These are phyloP conservation scores for Penicillium vulpinum DNA, from an alignment of 2,329 filamentous ascomycete species.

Conservation along the genomic window DNA sequence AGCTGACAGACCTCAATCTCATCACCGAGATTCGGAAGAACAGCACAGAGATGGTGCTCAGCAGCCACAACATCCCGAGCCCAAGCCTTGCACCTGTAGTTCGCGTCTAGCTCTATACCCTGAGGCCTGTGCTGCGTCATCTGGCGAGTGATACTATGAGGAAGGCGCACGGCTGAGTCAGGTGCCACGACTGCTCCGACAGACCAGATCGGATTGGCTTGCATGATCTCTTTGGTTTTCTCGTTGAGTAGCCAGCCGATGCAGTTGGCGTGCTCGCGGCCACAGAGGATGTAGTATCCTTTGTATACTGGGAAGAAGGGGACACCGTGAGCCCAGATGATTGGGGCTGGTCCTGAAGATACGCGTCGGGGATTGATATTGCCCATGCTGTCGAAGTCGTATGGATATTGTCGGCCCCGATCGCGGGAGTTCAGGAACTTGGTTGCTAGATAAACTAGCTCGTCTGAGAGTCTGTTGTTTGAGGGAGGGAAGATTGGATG, in stretches of 20 bases:
- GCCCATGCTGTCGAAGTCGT: conserved; percentile 16
- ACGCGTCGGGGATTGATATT: conserved; percentile 17
- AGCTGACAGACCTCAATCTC: background rate
- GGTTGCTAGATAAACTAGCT: conserved; percentile 18
- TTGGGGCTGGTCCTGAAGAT: conserved; percentile 14
- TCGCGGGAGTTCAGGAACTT: conserved; percentile 7
- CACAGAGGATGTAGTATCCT: conserved; percentile 23
- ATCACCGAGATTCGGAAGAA: background rate
- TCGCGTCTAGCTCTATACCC: background rate
- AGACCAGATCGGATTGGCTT: conserved; percentile 12
- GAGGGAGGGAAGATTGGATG: conserved; percentile 11
- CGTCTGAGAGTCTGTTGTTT: conserved; percentile 19
- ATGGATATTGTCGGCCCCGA: conserved; percentile 12
- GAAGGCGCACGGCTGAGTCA: conserved; percentile 10
- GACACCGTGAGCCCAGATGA: conserved; percentile 21
- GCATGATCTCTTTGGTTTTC: background rate
- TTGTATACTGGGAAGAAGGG: conserved; percentile 23
- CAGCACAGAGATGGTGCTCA: background rate
- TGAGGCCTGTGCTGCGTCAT: conserved; percentile 3
- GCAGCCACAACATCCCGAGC: background rate
- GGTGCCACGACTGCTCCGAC: conserved; percentile 19
- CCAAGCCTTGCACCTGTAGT: background rate
- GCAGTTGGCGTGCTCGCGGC: conserved; percentile 11
- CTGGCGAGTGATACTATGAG: conserved; percentile 13
- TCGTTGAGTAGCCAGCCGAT: conserved; percentile 16